Evolutionary conservation across 139 green algal species (phyloP).

Genomic region (Micromonas commoda): DNA sequence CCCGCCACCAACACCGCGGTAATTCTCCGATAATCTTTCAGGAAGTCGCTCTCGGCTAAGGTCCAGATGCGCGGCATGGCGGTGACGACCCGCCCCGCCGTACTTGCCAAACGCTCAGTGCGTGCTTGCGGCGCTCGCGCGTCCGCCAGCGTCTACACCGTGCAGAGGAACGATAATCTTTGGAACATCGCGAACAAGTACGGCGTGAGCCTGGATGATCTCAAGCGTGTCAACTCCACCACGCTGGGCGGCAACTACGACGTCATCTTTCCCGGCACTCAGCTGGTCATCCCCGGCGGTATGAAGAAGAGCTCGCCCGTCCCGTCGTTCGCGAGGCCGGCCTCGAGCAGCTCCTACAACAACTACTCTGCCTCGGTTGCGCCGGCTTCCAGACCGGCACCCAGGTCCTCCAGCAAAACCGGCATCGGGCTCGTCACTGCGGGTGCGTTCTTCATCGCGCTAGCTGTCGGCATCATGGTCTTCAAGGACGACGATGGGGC

Average conservation of each 20-base stretch:
- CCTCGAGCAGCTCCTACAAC: too few species aligned
- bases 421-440: not conserved
- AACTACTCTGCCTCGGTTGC: too few species aligned
- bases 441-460: not conserved
- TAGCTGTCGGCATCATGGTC: not conserved
- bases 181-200: not conserved
- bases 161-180: not conserved
- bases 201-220: not conserved
- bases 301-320: not conserved
- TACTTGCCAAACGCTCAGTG: not conserved
- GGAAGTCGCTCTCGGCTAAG: too few species aligned
- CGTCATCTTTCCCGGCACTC: not conserved
- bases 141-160: not conserved
- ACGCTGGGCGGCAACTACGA: constrained; percentile 13
- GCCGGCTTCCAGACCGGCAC: too few species aligned
- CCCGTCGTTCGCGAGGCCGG: not conserved
- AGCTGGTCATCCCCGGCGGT: not conserved
- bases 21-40: too few species aligned
- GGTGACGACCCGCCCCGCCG: not conserved
- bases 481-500: not conserved
- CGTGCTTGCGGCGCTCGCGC: not conserved
- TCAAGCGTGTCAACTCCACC: not conserved
- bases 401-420: too few species aligned
- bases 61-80: too few species aligned
- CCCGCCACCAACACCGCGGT: too few species aligned